Conservation (phyloP, 371 early-diverging fungal species). For the Chytridiales sp. region DNA sequence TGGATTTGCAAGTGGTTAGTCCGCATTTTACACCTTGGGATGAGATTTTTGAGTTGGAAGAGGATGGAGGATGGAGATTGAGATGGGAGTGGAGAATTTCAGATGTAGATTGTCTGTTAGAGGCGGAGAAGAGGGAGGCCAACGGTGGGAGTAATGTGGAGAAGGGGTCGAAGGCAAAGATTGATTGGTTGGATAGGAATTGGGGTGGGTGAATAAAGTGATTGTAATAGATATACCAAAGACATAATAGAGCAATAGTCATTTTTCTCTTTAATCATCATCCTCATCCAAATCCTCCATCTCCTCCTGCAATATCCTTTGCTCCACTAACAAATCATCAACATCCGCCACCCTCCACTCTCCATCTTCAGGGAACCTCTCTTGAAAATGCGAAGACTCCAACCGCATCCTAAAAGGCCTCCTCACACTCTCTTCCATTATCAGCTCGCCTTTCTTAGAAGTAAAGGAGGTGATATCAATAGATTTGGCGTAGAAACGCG, state of each 20-base stretch:
- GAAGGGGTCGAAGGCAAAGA: too few species aligned
- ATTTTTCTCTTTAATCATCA: too few species aligned
- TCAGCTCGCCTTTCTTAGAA: neutral
- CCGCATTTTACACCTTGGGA: constrained; percentile 45
- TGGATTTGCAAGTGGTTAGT: constrained; percentile 38
- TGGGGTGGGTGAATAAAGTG: too few species aligned
- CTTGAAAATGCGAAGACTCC: constrained; percentile 6
- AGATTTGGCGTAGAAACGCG: too few species aligned
- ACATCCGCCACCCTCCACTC: constrained; percentile 7
- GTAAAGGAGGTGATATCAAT: too few species aligned
- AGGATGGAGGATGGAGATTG: constrained; percentile 11
- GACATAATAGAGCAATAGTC: too few species aligned
- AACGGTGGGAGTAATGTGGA: too few species aligned
- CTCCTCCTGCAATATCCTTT: neutral
- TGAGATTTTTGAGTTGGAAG: constrained; percentile 10
- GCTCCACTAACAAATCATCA: neutral
- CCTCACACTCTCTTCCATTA: neutral
- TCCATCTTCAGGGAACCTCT: constrained; percentile 8
- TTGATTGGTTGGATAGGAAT: too few species aligned
- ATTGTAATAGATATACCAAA: too few species aligned
- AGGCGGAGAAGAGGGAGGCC: too few species aligned
- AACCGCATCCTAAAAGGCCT: neutral
- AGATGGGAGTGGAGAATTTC: constrained; percentile 19
- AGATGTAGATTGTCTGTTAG: constrained; percentile 18
- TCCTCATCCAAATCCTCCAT: constrained; percentile 3